Percentiles rank a stretch among this genome's conserved stretches.
These are phyloP conservation scores for Ophiognomonia clavigignenti-juglandacearum DNA, from an alignment of 2,329 filamentous ascomycete species.

Conservation along the genomic window DNA sequence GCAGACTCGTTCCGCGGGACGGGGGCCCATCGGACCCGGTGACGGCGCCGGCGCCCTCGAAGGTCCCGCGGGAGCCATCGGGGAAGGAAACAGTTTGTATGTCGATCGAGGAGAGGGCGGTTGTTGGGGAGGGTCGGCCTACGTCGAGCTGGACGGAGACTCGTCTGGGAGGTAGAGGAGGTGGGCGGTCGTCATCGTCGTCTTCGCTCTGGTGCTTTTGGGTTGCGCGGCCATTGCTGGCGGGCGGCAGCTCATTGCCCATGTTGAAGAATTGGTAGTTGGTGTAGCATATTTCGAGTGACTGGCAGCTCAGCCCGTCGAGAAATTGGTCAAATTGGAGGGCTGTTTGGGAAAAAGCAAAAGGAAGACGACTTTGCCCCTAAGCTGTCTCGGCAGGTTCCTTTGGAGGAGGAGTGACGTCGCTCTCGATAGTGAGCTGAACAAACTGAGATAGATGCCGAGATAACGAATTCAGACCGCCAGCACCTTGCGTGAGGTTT, in stretches of 20 bases:
- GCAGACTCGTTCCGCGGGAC: too few relatives aligned
- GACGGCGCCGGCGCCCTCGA: slow-evolving; percentile 34
- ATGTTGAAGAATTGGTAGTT: slow-evolving; percentile 16
- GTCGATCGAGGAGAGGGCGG: slow-evolving; percentile 76
- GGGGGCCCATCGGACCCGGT: too few relatives aligned
- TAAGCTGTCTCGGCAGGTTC: too few relatives aligned
- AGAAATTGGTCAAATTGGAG: neutral
- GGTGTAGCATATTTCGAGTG: slow-evolving; percentile 13
- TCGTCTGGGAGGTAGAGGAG: slow-evolving; percentile 23
- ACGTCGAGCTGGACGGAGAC: slow-evolving; percentile 19
- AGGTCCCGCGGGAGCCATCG: slow-evolving; percentile 63
- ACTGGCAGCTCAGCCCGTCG: slow-evolving; percentile 16
- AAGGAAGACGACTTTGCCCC: too few relatives aligned
- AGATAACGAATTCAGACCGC: too few relatives aligned
- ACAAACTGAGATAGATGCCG: too few relatives aligned
- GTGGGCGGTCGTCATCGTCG: slow-evolving; percentile 18
- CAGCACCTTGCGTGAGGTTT: too few relatives aligned
- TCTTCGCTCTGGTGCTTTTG: slow-evolving; percentile 8
- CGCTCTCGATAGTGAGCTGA: too few relatives aligned
- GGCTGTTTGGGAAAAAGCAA: neutral
- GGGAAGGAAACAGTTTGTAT: slow-evolving; percentile 72
- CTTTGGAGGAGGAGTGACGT: too few relatives aligned
- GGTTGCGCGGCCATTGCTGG: slow-evolving; percentile 3
- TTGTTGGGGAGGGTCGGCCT: slow-evolving; percentile 73
- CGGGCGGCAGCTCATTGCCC: slow-evolving; percentile 14